Evolutionary conservation across 169 alveolate species (phyloP).

Genomic region (Amoebophrya sp.): DNA sequence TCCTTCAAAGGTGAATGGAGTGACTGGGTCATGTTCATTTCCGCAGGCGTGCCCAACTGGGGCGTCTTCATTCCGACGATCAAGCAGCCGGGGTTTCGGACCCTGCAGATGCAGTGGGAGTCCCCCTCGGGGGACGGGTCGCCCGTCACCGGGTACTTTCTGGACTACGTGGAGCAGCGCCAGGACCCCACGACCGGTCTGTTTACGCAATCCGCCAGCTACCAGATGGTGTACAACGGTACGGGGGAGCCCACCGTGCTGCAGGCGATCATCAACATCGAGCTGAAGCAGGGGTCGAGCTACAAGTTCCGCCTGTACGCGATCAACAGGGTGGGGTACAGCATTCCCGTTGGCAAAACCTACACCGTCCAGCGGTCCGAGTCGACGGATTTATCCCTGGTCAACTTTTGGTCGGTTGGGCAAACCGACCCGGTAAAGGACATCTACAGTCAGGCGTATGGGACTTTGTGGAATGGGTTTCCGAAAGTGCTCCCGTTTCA

Average conservation of each 20-base stretch:
- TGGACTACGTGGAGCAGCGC: slow-evolving; percentile 4
- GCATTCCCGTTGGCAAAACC: neutral
- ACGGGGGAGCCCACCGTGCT: neutral
- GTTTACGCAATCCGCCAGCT: neutral
- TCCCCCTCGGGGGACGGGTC: neutral
- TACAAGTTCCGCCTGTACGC: slow-evolving; percentile 1
- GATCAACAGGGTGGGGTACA: neutral
- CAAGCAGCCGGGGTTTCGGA: neutral
- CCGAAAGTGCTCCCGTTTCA: too few species aligned
- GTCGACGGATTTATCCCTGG: neutral
- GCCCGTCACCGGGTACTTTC: neutral
- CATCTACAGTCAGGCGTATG: neutral
- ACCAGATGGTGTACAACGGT: neutral
- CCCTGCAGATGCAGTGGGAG: neutral
- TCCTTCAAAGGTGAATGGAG: neutral
- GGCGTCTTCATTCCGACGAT: neutral
- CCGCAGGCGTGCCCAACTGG: slow-evolving; percentile 15
- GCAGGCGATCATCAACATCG: slow-evolving; percentile 25
- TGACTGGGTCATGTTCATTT: neutral
- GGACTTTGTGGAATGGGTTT: neutral
- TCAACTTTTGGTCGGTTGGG: neutral
- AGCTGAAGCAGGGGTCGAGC: neutral
- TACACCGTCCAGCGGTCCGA: neutral
- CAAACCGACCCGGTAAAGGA: neutral
- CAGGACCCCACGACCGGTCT: neutral